Evolutionary conservation across 2,329 filamentous ascomycete genomes (phyloP), one percentile per base, ranked within the genome.

Genomic region (Periconia digitata): DNA sequence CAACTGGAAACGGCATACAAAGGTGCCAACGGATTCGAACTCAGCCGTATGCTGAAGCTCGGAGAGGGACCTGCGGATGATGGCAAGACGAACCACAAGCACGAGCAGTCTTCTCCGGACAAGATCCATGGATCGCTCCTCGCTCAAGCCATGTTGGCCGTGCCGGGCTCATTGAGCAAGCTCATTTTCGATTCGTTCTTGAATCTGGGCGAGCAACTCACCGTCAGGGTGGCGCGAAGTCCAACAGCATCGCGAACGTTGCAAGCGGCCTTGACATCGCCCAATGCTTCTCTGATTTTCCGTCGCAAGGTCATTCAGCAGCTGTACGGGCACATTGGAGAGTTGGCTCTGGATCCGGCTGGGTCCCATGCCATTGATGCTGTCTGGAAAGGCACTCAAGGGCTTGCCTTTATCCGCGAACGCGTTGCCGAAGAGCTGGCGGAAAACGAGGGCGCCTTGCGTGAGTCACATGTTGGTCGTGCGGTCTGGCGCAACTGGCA

Each of bases 51-150:
- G 61, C 76, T 88, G 29, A 79, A 79, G 53, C 69, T 85, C 16
- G 79, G 78, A 24, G 75, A 82, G 21, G 73, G 60, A 7, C 47
- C 64, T 4, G 66, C 83, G 23, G 70, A 74, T 6, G 63, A 71
- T 69, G 59, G 52, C 16, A 68, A 67, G 42, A 45, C 51, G 6
- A 58, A 63, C 24, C 51, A 60, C 43, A 70, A 62, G 34, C 53
- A 64, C 42, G 58, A 66, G 44, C 59, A 64, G 27, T 56, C 66
- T 6, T 42, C 56, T 43, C 65, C 74, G 56, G 58, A 82, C 74
- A 84, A 90, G 78, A 71, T 90, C 67, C 92, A 99, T 74, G 90
- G 87, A 50, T 90, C 89, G 17, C 80, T 96, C 40, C 80, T 99
- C 22, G 85, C 89, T 8, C 86, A 94, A 53, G 76, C 87, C 3